These are phyloP conservation scores for Senna siamea DNA, from an alignment of 306 rosid genomes.

Conservation along the genomic window DNA sequence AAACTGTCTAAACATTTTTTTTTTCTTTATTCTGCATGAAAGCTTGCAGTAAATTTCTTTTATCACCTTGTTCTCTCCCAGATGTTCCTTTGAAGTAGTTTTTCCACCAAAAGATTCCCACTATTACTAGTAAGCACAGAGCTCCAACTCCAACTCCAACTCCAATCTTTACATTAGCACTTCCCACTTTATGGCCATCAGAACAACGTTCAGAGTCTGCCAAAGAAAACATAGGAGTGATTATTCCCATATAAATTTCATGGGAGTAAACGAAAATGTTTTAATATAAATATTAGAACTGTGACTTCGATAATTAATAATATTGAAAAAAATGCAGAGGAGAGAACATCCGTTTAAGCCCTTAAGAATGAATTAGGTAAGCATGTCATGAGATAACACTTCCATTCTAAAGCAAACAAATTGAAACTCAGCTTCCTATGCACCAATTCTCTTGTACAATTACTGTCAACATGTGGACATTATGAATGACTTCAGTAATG, in stretches of 20 bases:
- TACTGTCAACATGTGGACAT: too few species aligned
- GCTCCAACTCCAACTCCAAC: conserved; percentile 46
- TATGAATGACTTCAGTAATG: too few species aligned
- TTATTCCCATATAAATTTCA: conserved; percentile 15
- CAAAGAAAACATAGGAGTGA: neutral
- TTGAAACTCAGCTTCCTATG: neutral
- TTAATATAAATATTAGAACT: conserved; percentile 29
- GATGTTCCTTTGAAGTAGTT: conserved; percentile 36
- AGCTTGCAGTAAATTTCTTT: conserved; percentile 1
- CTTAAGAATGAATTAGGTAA: neutral
- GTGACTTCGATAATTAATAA: too few species aligned
- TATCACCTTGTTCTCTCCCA: conserved; percentile 36
- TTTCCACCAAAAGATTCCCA: conserved; percentile 46
- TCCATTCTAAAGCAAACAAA: neutral
- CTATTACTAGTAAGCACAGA: conserved; percentile 37
- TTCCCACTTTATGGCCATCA: conserved; percentile 10
- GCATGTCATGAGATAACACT: neutral
- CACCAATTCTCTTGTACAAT: too few species aligned
- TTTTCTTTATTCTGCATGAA: neutral
- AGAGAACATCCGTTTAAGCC: conserved; percentile 9
- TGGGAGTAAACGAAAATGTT: conserved; percentile 12
- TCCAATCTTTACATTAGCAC: conserved; percentile 34
- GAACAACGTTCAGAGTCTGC: conserved; percentile 51
- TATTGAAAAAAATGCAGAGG: too few species aligned
- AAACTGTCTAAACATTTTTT: conserved; percentile 1